These are phyloP conservation scores for Pseudogymnoascus sp. DNA, from an alignment of 2,329 filamentous ascomycete species.

Conservation along the genomic window DNA sequence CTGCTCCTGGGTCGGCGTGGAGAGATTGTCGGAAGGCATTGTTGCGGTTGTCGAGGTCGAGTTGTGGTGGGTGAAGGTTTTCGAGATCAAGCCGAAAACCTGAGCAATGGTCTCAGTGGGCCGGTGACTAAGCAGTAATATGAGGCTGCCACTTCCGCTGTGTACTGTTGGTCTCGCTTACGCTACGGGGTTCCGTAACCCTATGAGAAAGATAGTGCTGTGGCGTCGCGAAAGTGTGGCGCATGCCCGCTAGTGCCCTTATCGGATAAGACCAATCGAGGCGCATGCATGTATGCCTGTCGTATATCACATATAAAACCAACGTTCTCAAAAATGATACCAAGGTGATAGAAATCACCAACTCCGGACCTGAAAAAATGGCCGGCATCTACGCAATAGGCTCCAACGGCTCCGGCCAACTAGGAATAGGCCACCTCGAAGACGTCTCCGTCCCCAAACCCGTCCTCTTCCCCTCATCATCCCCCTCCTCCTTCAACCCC, in stretches of 20 bases:
- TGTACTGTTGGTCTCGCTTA: slow-evolving; percentile 8
- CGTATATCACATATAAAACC: neutral
- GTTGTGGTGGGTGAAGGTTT: slow-evolving; percentile 17
- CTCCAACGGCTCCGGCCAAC: slow-evolving; percentile 69
- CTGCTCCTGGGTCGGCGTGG: slow-evolving; percentile 84
- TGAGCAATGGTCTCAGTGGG: slow-evolving; percentile 8
- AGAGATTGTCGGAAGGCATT: slow-evolving; percentile 40
- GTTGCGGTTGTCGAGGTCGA: slow-evolving; percentile 40
- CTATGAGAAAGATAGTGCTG: slow-evolving; percentile 5
- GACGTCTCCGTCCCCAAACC: slow-evolving; percentile 60
- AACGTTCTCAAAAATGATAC: neutral
- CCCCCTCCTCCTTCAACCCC: slow-evolving; percentile 26
- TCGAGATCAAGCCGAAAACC: slow-evolving; percentile 8
- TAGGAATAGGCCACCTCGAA: slow-evolving; percentile 62
- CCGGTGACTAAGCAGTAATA: slow-evolving; percentile 7
- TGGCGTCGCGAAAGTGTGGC: slow-evolving; percentile 10
- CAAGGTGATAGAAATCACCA: neutral
- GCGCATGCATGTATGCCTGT: neutral
- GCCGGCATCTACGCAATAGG: slow-evolving; percentile 59
- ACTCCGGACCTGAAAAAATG: slow-evolving; percentile 30
- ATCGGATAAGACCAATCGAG: neutral
- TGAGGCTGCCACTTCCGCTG: neutral
- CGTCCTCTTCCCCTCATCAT: slow-evolving; percentile 44
- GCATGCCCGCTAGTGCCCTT: slow-evolving; percentile 3
- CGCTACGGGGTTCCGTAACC: slow-evolving; percentile 8